Conservation (phyloP, 2,329 filamentous ascomycete species). For the Aspergillus fructus region DNA sequence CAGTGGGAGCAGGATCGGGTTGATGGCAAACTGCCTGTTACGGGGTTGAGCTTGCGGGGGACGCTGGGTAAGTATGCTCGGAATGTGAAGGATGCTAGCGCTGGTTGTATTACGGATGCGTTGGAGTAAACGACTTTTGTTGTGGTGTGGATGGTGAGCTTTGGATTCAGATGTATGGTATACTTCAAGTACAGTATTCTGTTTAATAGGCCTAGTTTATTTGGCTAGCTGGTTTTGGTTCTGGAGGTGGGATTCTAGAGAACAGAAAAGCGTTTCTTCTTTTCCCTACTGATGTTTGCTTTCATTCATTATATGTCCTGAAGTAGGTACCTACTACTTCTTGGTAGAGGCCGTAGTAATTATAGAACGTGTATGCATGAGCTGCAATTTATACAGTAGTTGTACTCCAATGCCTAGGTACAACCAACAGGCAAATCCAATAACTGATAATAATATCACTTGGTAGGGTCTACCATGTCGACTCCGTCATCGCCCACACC, state of each 20-base stretch:
- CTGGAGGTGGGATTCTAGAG: background rate
- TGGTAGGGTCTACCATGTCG: conserved; percentile 25
- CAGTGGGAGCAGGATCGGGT: conserved; percentile 56
- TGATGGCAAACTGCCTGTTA: conserved; percentile 45
- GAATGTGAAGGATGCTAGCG: conserved; percentile 47
- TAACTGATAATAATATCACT: background rate
- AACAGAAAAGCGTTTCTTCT: conserved; percentile 2
- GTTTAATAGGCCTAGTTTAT: conserved; percentile 4
- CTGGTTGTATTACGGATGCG: conserved; percentile 49
- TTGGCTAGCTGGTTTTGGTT: background rate
- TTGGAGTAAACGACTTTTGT: conserved; percentile 10
- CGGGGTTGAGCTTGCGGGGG: conserved; percentile 59
- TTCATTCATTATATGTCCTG: no score
- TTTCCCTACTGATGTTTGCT: no score
- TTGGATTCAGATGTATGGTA: background rate
- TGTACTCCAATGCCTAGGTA: background rate
- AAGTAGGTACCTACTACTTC: background rate
- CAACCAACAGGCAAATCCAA: background rate
- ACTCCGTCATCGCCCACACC: conserved; percentile 57
- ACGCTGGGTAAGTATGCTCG: conserved; percentile 70
- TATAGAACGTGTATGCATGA: background rate
- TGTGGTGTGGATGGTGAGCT: no score
- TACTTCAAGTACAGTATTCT: background rate
- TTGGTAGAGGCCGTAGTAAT: background rate
- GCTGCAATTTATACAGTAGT: no score